Percentiles rank a stretch among this genome's conserved stretches.
Conservation (phyloP, 2,329 filamentous ascomycete genomes). For the Magnaporthiopsis rhizophila region DNA sequence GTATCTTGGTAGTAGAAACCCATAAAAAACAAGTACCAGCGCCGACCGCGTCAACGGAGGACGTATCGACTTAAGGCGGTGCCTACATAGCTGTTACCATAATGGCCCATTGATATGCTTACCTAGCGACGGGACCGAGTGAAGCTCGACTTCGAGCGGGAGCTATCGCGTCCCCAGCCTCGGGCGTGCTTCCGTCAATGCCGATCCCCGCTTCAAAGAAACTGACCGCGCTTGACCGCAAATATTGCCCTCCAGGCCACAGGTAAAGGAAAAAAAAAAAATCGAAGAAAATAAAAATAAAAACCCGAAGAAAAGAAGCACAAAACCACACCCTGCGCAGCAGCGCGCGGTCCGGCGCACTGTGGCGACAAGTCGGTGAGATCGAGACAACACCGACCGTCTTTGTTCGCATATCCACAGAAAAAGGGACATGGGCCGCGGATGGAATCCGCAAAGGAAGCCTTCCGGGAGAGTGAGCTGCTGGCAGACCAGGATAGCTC, state of each 20-base stretch:
- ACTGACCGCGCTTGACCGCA: not conserved
- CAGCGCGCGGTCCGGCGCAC: not conserved
- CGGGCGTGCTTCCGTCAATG: not conserved
- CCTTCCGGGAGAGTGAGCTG: not conserved
- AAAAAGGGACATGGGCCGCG: not conserved
- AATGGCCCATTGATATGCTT: not conserved
- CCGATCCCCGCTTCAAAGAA: not conserved
- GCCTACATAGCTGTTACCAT: too few species aligned
- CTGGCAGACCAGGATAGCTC: not conserved
- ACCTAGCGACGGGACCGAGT: not conserved
- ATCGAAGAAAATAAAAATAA: not conserved
- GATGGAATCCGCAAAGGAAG: not conserved
- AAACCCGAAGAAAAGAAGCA: not conserved
- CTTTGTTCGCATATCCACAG: not conserved
- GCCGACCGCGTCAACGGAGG: too few species aligned
- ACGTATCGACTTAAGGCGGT: too few species aligned
- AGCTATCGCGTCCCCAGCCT: not conserved
- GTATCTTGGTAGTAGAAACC: too few species aligned
- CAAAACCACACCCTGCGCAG: not conserved
- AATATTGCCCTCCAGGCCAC: not conserved
- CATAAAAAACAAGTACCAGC: too few species aligned
- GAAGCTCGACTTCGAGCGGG: not conserved
- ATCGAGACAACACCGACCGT: not conserved
- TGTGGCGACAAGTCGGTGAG: not conserved
- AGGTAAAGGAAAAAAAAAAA: not conserved